Evolutionary conservation across 441 rosid species (phyloP).

Genomic region (Erodium moschatum): DNA sequence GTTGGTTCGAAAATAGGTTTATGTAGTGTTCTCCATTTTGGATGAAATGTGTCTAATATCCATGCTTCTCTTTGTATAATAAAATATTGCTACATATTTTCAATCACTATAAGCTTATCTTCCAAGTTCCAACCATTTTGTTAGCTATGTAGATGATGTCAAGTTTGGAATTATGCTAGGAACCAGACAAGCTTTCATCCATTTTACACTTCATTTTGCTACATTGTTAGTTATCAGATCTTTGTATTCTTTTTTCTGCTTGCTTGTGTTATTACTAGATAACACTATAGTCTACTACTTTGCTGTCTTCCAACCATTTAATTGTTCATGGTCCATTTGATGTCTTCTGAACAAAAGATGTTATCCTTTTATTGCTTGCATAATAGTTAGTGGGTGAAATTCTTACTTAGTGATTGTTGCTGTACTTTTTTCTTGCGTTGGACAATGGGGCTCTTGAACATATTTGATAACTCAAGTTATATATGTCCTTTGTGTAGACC

Average conservation of each 20-base stretch:
- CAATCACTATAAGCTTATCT: not conserved
- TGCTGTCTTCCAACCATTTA: not conserved
- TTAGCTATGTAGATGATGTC: not conserved
- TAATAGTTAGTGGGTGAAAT: constrained; percentile 5
- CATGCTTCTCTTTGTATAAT: not conserved
- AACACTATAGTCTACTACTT: not conserved
- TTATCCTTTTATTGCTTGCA: not conserved
- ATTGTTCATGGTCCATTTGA: not conserved
- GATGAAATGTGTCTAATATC: not conserved
- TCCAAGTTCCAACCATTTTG: not conserved
- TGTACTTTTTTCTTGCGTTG: not conserved
- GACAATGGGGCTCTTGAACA: not conserved
- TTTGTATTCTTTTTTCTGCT: not conserved
- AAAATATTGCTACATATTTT: not conserved
- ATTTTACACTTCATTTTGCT: not conserved
- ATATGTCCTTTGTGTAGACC: not conserved
- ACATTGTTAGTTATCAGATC: not conserved
- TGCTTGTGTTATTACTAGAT: not conserved
- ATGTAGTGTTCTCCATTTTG: not conserved
- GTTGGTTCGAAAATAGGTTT: not conserved
- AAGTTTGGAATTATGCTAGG: not conserved
- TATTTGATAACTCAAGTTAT: not conserved
- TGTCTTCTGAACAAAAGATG: not conserved
- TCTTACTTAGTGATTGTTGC: not conserved
- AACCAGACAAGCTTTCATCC: not conserved